phyloP scores from a whole-genome alignment of 768 basidiomycete species.

The Antrodiella citrinella region DNA sequence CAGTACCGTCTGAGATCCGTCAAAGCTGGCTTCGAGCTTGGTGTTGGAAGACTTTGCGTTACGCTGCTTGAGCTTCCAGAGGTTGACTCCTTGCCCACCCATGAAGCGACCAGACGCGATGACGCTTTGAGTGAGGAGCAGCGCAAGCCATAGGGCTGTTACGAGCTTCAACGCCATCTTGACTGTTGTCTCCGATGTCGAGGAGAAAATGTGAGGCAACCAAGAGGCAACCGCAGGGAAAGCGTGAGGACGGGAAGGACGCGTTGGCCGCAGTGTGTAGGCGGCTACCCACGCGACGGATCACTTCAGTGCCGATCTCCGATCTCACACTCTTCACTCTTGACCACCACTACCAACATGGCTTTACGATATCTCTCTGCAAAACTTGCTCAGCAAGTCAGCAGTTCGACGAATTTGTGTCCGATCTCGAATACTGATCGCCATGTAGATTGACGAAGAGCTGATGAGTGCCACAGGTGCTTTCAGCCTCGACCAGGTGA shows the following conservation, averaged over 20 bases:
- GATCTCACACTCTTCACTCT: background rate
- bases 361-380: constrained; percentile 62
- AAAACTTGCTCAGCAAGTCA: constrained; percentile 69
- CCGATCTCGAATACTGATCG: background rate
- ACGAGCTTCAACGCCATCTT: background rate
- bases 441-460: constrained; percentile 78
- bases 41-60: background rate
- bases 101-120: constrained; percentile 2
- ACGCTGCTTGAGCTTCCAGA: constrained; percentile 40
- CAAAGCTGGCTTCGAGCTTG: background rate
- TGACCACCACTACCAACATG: constrained; percentile 25
- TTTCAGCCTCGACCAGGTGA: constrained; percentile 89
- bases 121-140: background rate
- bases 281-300: background rate
- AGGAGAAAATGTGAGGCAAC: background rate
- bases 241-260: no score
- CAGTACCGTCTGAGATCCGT: background rate
- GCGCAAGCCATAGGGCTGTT: background rate
- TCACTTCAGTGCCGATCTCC: background rate
- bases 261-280: no score
- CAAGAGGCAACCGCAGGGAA: no score
- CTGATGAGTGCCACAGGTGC: constrained; percentile 85
- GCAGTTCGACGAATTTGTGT: constrained; percentile 3
- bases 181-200: background rate
- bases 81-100: constrained; percentile 57